Evolutionary conservation across 768 basidiomycete species (phyloP).

Genomic region (Leccinum subtestaceum): DNA sequence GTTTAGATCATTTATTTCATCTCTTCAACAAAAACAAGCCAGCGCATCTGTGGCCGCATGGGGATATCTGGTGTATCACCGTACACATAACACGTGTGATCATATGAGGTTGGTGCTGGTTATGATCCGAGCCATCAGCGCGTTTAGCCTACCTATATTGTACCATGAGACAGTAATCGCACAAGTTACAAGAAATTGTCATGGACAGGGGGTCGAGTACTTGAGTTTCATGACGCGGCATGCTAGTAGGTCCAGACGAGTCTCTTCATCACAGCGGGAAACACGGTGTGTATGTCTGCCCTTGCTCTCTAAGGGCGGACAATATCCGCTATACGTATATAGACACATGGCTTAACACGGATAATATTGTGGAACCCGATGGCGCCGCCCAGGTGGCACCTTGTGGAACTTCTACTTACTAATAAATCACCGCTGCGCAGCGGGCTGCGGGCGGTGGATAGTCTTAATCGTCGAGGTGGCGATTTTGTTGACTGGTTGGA

Average conservation of each 20-base stretch:
- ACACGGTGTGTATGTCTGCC: not conserved
- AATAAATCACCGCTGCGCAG: not conserved
- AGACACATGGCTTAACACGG: conserved; percentile 37
- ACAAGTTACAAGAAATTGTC: not conserved
- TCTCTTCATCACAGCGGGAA: not conserved
- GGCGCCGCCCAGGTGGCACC: not conserved
- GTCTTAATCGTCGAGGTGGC: not conserved
- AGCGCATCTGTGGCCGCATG: not conserved
- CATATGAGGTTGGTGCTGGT: not conserved
- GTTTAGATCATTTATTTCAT: conserved; percentile 18
- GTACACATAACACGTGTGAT: not conserved
- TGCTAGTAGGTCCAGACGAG: not conserved
- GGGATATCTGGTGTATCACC: not conserved
- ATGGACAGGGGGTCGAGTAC: not conserved
- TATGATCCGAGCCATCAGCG: not conserved
- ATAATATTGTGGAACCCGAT: conserved; percentile 43
- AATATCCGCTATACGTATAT: conserved; percentile 27
- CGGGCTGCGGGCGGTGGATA: not conserved
- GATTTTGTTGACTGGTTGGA: not conserved
- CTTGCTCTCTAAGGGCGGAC: conserved; percentile 53
- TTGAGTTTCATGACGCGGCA: not conserved
- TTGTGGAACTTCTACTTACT: not conserved
- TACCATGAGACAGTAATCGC: not conserved
- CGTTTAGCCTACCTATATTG: not conserved
- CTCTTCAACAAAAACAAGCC: not conserved